Conservation (phyloP, 768 basidiomycete genomes). For the Cantharellus cinnabarinus region DNA sequence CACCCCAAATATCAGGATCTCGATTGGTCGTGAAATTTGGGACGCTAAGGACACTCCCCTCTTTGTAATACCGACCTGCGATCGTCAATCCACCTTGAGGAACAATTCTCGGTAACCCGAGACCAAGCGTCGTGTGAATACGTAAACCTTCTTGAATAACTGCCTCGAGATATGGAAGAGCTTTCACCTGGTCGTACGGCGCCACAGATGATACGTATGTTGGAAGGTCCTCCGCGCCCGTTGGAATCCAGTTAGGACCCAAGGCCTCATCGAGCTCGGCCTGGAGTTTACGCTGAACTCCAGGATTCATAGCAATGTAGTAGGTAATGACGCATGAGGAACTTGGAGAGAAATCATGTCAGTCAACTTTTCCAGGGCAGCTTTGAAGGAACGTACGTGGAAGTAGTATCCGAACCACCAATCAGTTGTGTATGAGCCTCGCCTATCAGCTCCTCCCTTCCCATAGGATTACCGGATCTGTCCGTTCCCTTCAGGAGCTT, state of each 20-base stretch:
- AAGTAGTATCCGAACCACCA: constrained; percentile 82
- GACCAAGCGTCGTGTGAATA: constrained; percentile 50
- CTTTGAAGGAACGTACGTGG: constrained; percentile 40
- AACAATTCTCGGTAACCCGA: constrained; percentile 66
- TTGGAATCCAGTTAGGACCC: constrained; percentile 11
- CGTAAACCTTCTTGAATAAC: constrained; percentile 76
- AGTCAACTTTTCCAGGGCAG: neutral
- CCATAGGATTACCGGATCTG: constrained; percentile 58
- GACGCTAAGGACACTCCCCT: constrained; percentile 56
- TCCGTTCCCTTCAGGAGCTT: constrained; percentile 66
- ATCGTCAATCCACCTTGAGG: constrained; percentile 49
- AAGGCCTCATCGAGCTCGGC: constrained; percentile 47
- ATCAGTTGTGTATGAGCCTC: constrained; percentile 75
- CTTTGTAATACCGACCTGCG: constrained; percentile 38
- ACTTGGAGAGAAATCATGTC: constrained; percentile 19
- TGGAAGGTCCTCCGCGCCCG: neutral
- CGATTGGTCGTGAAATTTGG: constrained; percentile 75
- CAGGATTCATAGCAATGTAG: constrained; percentile 50
- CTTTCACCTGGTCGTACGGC: constrained; percentile 43
- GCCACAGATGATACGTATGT: constrained; percentile 12
- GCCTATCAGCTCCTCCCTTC: constrained; percentile 64
- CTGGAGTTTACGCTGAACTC: constrained; percentile 49
- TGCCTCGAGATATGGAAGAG: constrained; percentile 60
- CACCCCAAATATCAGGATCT: constrained; percentile 51
- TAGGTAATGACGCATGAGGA: constrained; percentile 81